Percentiles rank a stretch among this genome's conserved stretches.
Conservation (phyloP, 768 basidiomycete genomes). For the Phylloporus sp. region DNA sequence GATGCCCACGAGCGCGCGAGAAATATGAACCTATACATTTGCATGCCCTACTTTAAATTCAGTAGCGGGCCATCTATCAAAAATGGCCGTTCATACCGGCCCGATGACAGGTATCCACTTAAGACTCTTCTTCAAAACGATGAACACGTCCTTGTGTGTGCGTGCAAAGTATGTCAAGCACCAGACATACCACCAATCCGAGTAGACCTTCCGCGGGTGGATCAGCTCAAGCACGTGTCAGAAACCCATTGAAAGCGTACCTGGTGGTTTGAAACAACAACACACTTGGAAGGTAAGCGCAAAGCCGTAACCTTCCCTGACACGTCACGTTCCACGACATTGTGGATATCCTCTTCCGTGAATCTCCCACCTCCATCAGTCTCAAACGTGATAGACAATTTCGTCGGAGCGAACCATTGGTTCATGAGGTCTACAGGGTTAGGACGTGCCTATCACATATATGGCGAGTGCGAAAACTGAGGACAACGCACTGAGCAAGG, state of each 20-base stretch:
- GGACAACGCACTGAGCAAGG: slow-evolving; percentile 58
- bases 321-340: slow-evolving; percentile 52
- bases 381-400: slow-evolving; percentile 69
- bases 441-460: background rate
- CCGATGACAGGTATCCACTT: slow-evolving; percentile 85
- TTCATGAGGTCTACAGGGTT: slow-evolving; percentile 61
- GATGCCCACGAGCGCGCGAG: slow-evolving; percentile 88
- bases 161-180: slow-evolving; percentile 70
- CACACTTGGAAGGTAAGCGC: slow-evolving; percentile 71
- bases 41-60: slow-evolving; percentile 65
- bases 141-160: slow-evolving; percentile 73
- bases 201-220: slow-evolving; percentile 50
- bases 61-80: slow-evolving; percentile 1
- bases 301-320: slow-evolving; percentile 57
- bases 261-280: slow-evolving; percentile 93
- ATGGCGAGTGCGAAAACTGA: background rate
- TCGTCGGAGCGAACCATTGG: slow-evolving; percentile 80
- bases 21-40: slow-evolving; percentile 92
- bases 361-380: slow-evolving; percentile 62
- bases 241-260: slow-evolving; percentile 36
- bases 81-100: slow-evolving; percentile 56
- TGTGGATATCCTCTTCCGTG: slow-evolving; percentile 53
- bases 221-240: slow-evolving; percentile 4
- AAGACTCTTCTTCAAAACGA: slow-evolving; percentile 89
- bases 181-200: slow-evolving; percentile 90